These are phyloP conservation scores for Xerophyta viscosa DNA, from an alignment of 106 monocot genomes.

Conservation along the genomic window DNA sequence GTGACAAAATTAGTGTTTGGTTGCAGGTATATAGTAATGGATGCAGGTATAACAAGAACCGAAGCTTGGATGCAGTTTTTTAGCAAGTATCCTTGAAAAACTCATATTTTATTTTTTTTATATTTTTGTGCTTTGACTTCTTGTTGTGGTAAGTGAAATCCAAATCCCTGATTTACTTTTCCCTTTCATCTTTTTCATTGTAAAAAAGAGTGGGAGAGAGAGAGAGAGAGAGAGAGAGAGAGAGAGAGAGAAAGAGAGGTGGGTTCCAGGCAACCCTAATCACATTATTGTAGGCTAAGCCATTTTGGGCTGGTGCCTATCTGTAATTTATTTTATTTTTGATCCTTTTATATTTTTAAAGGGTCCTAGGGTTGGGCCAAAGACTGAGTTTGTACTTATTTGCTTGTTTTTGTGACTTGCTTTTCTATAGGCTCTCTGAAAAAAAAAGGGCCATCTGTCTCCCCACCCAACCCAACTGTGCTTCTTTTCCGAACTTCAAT, in stretches of 20 bases:
- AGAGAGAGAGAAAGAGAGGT: slow-evolving; percentile 2
- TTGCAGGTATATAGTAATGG: too few species aligned
- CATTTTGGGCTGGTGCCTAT: not conserved
- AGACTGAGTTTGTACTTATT: slow-evolving; percentile 1
- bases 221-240: slow-evolving; percentile 4
- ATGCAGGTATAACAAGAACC: slow-evolving; percentile 12
- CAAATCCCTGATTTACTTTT: not conserved
- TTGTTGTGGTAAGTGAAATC: not conserved
- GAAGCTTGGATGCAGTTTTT: slow-evolving; percentile 45
- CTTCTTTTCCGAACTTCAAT: too few species aligned
- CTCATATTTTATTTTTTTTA: slow-evolving; percentile 4
- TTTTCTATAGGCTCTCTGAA: not conserved
- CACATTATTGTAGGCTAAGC: not conserved
- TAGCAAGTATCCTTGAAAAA: slow-evolving; percentile 34
- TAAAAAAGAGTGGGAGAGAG: slow-evolving; percentile 3
- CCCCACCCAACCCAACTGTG: not conserved
- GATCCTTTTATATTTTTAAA: not conserved
- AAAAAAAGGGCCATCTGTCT: not conserved
- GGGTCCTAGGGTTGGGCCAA: slow-evolving; percentile 2
- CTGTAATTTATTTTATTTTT: not conserved
- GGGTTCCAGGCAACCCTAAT: not conserved
- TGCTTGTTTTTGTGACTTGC: not conserved
- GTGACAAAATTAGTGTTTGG: slow-evolving; percentile 1
- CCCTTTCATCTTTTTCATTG: not conserved
- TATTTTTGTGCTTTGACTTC: not conserved